Percentiles rank a stretch among this genome's conserved stretches.
Conservation (phyloP, 208 protist species). For the Acanthamoeba sp. region DNA sequence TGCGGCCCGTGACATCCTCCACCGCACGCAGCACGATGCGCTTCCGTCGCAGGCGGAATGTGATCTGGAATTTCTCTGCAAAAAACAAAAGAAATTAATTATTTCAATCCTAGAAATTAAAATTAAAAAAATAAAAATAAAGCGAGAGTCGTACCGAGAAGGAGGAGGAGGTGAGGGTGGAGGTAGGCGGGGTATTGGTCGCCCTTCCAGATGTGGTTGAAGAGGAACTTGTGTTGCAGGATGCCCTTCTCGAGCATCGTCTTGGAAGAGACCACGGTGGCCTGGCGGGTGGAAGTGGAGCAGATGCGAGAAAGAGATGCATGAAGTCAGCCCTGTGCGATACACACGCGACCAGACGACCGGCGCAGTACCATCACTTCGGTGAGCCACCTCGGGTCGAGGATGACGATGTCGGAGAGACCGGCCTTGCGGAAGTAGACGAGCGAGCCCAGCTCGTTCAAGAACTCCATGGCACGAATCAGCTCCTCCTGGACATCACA, state of each 20-base stretch:
- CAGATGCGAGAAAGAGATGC: not conserved
- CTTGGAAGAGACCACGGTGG: conserved; percentile 46
- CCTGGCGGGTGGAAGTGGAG: not conserved
- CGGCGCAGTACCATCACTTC: conserved; percentile 38
- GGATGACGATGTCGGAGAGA: conserved; percentile 53
- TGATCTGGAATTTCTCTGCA: conserved; percentile 58
- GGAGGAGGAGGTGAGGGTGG: conserved; percentile 9
- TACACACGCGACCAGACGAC: not conserved
- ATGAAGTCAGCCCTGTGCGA: not conserved
- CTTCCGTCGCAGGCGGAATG: conserved; percentile 50
- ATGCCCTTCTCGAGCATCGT: conserved; percentile 52
- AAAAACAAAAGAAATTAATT: not conserved
- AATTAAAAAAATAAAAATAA: too few relatives aligned
- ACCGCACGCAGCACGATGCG: not conserved
- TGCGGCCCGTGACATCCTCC: not conserved
- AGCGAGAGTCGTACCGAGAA: not conserved
- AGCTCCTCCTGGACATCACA: conserved; percentile 4
- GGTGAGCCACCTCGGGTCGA: conserved; percentile 48
- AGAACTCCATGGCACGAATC: conserved; percentile 47
- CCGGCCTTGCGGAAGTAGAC: conserved; percentile 56
- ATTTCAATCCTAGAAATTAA: too few relatives aligned
- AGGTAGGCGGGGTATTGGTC: conserved; percentile 50
- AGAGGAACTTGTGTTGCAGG: conserved; percentile 46
- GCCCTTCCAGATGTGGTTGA: conserved; percentile 49
- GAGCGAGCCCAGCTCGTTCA: conserved; percentile 47